Percentiles rank a stretch among this genome's conserved stretches.
Conservation (phyloP, 345 rosid species). For the Eutrema japonicum region DNA sequence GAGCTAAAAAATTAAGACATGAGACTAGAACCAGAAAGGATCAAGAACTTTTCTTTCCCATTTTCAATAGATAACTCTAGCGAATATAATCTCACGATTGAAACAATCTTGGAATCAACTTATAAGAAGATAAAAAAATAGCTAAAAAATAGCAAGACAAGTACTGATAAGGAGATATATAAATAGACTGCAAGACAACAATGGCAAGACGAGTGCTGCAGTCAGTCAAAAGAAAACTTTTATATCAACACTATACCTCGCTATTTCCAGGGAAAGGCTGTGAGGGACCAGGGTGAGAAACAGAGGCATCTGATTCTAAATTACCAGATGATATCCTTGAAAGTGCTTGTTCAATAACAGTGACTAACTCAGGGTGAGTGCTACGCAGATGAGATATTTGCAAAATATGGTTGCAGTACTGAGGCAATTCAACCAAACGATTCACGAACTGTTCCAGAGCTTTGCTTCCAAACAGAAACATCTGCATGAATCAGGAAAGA, state of each 20-base stretch:
- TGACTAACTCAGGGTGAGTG: conserved; percentile 82
- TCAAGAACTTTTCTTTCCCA: neutral
- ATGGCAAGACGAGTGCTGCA: neutral
- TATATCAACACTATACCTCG: conserved; percentile 56
- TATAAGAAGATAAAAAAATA: neutral
- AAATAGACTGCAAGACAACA: conserved; percentile 1
- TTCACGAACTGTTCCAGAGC: conserved; percentile 97
- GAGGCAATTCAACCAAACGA: conserved; percentile 96
- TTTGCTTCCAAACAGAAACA: conserved; percentile 95
- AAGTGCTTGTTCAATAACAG: conserved; percentile 85
- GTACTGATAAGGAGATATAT: conserved; percentile 1
- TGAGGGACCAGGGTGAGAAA: conserved; percentile 55
- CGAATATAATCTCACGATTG: neutral
- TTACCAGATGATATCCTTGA: conserved; percentile 85
- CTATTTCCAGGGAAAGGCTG: conserved; percentile 57
- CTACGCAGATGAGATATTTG: conserved; percentile 95
- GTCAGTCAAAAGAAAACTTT: conserved; percentile 3
- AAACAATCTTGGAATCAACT: neutral
- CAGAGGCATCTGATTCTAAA: conserved; percentile 64
- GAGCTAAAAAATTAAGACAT: conserved; percentile 17
- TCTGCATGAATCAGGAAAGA: conserved; percentile 52
- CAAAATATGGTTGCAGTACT: conserved; percentile 95
- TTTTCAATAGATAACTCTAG: conserved; percentile 8
- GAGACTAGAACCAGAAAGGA: conserved; percentile 14
- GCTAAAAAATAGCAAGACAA: conserved; percentile 11